Base-by-base conservation (phyloP, 345 rosid genomes). In the Reutealis trisperma region DNA sequence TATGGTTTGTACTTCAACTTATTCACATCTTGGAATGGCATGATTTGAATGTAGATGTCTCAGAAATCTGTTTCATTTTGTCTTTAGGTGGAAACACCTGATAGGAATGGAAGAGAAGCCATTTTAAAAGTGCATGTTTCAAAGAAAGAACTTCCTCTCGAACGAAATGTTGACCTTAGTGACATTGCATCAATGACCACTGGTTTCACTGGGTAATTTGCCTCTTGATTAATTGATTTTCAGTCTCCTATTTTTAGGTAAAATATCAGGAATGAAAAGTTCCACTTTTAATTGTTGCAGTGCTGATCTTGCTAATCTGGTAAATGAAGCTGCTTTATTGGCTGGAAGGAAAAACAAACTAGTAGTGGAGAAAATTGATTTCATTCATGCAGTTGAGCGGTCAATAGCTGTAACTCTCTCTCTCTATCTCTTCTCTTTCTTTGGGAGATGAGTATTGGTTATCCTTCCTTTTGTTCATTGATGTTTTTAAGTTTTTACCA, bases 231-330 rank as follows among this genome's bases (percentile, higher is more conserved):
- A 49, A 59, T 78, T 52, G 24, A 58, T 65, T 70, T 61, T 34
- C 12, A 54, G n/a, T 71, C 41, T 70, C 8, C 22, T 64, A 65
- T 34, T 67, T 82, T 41, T 62, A 21, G 70, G 32, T 24, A 52
- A 67, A 9, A 30, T 9, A 18, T 45, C 25, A 10, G 60, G 16
- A 25, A n/a, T 79, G 44, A 67, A 54, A 25, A 70, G 74, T 51
- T 77, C 27, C 63, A 70, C 71, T 68, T 74, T 78, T 63, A 37
- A 37, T 37, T 72, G 63, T 66, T 82, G 74, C 91, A 96, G 99
- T 85, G 99, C 99, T 69, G 98, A 96, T 82, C 98, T 96, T 71
- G 98, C 97, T 70, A 96, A 96, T 87, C 70, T 96, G 82, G 99
- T 96, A 67, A 96, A 96, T 72, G 99, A 96, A 86, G 98, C 99